Evolutionary conservation across 106 monocot species (phyloP), one percentile per base, ranked within the genome.

Genomic region (Phalaenopsis aphrodite): DNA sequence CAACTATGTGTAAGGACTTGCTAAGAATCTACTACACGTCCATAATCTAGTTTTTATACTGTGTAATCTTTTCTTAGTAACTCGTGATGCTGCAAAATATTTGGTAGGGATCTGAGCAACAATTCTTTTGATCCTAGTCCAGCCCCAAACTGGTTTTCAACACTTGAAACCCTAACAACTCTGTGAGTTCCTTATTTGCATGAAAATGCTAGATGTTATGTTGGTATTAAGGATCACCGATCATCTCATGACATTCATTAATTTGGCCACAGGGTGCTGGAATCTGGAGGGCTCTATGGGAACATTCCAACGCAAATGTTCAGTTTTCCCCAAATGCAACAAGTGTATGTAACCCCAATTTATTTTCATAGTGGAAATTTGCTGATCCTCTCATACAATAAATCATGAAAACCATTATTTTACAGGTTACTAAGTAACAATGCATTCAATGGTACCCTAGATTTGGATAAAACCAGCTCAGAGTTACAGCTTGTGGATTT

Each of bases 41-140:
- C 52, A 65, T 8, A 65, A 49, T 8, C 37, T 67, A 41, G 47
- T 30, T 49, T n/a, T 73, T 18, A 5, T 42, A 52, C 52, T 12
- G 15, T 52, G 52, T 52, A 52, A 12, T 52, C 14, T 52, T 52
- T 52, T 52, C 52, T 12, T 52, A 52, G 15, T 52, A 52, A 52
- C 48, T 73, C 23, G 21, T n/a, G 1, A 30, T 65, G 79, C 16
- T 39, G 71, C 71, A 71, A 71, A 71, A 71, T 39, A 9, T 15
- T 71, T 71, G 1, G 7, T 81, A 96, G 96, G 81, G 93, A 96
- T 61, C 78, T 93, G 56, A 96, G 96, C 79, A 93, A 96, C 79
- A 96, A 96, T 55, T 56, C 64, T 5, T 96, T 96, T 84, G 76
- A 73, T 69, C 14, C 79, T 24, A 86, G 89, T 58, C 83, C 81